Base-by-base conservation (phyloP, 345 rosid genomes). In the thale cress (Arabidopsis thaliana) region DNA sequence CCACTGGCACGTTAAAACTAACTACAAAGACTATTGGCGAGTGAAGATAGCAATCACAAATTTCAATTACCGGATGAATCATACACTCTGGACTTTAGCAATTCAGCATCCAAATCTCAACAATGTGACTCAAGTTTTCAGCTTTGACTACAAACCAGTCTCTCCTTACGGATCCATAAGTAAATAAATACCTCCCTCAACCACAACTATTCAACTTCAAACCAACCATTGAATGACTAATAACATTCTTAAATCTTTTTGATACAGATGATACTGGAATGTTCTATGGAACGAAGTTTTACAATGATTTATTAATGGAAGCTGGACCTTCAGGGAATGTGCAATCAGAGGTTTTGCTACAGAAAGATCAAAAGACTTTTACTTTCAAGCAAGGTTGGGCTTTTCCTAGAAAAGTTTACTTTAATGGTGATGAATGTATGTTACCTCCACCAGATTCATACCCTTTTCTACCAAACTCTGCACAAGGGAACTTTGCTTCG, bases 341-440 rank as follows among this genome's bases (percentile, higher is more conserved):
- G 38, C 97, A 91, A 60, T 91, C 96, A 7, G 98, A 92, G 78
- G 83, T 88, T 41, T 92, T 94, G 32, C 75, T 91, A n/a, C 88
- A 81, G 82, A 91, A 91, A 82, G 90, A 94, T 75, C 55, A 78
- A 80, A 83, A 85, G 81, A 88, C 90, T 14, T 91, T 94, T 74
- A 88, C 91, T 58, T 85, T 94, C 76, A 87, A 87, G 76, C 89
- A 91, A 40, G 98, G 98, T 48, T 91, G 98, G 97, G 97, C 96
- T 1, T 91, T 94, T 76, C 97, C 98, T 0, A 71, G 91, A 67
- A 88, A 85, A 80, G 96, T 91, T 4, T 94, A 94, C 80, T 89
- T 94, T 82, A 90, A 92, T 72, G 99, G 99, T 0, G 96, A 94
- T 40, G 97, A 90, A 57, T 91, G 98, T 80, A 84, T 88, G 89